Evolutionary conservation across 2,329 filamentous ascomycete genomes (phyloP).

Genomic region (Alternaria sp.): DNA sequence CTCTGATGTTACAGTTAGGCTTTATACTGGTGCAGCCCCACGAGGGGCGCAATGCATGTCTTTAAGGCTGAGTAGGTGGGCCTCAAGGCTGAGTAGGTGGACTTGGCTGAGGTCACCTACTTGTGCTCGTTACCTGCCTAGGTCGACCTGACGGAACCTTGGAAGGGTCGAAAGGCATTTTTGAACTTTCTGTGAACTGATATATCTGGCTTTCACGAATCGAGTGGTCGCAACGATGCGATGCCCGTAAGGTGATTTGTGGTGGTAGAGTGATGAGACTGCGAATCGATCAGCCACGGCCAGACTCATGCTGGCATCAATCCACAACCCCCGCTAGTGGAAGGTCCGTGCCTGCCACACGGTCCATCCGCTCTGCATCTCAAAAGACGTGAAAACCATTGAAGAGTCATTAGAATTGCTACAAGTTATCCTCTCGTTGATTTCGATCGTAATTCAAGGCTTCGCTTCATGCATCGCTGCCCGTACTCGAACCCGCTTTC

Average conservation of each 20-base stretch:
- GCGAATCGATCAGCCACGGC: neutral
- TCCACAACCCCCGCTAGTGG: neutral
- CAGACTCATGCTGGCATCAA: neutral
- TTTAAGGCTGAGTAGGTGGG: neutral
- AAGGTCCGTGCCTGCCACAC: neutral
- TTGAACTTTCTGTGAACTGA: neutral
- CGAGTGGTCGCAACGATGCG: neutral
- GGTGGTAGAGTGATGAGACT: neutral
- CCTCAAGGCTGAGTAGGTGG: neutral
- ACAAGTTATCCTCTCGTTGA: neutral
- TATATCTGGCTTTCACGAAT: neutral
- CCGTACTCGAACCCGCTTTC: neutral
- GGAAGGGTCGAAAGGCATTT: neutral
- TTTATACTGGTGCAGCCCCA: neutral
- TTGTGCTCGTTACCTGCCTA: neutral
- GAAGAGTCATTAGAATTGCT: neutral
- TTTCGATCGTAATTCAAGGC: neutral
- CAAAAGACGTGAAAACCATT: neutral
- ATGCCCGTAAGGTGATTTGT: neutral
- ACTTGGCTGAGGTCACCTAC: neutral
- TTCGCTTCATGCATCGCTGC: neutral
- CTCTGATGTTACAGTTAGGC: neutral
- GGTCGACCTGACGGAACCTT: too few relatives aligned
- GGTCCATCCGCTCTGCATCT: neutral
- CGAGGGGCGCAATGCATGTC: neutral